phyloP scores from a whole-genome alignment of 176 grass and related monocot species.

The Triticum turgidum region DNA sequence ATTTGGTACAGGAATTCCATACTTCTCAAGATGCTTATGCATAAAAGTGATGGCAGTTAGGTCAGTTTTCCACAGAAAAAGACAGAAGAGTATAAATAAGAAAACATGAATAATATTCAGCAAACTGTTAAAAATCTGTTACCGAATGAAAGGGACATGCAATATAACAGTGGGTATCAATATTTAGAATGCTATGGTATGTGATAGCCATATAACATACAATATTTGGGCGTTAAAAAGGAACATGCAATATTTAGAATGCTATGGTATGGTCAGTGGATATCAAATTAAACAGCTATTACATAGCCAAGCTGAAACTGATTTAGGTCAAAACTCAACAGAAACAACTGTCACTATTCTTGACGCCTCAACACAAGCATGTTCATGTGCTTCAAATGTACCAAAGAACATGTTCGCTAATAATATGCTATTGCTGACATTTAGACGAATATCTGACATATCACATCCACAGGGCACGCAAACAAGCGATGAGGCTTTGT shows the following conservation, averaged over 20 bases:
- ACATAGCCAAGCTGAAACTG: neutral
- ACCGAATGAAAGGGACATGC: neutral
- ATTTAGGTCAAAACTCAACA: neutral
- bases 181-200: neutral
- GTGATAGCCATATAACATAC: neutral
- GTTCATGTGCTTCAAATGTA: neutral
- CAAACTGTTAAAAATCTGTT: neutral
- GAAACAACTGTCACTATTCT: neutral
- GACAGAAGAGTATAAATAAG: neutral
- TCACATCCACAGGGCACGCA: neutral
- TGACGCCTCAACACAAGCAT: neutral
- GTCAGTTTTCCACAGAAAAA: constrained; percentile 12
- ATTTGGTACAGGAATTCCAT: constrained; percentile 85
- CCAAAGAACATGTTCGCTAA: neutral
- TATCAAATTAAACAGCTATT: constrained; percentile 2
- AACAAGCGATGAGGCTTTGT: no score
- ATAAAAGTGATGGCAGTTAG: constrained; percentile 36
- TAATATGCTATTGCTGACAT: neutral
- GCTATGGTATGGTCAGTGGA: neutral
- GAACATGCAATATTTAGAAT: neutral
- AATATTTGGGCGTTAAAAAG: neutral
- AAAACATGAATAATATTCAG: constrained; percentile 1
- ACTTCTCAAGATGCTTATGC: constrained; percentile 75
- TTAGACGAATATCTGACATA: neutral
- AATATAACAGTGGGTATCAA: no score